phyloP scores from a whole-genome alignment of 768 basidiomycete species.

The Russula emetica region DNA sequence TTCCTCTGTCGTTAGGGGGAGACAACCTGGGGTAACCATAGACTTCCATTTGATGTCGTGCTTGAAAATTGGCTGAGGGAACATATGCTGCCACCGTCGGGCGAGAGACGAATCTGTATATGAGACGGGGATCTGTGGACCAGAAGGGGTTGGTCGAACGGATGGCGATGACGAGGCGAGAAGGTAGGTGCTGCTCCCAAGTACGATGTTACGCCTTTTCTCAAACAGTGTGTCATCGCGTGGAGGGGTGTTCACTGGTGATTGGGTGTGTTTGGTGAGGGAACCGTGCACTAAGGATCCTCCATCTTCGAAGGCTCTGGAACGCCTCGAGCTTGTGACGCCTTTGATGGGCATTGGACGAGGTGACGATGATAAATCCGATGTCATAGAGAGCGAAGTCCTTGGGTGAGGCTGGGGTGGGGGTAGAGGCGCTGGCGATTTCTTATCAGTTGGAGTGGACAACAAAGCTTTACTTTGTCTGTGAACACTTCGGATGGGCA shows the following conservation, averaged over 20 bases:
- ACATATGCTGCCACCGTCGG: slow-evolving; percentile 84
- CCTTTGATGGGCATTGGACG: slow-evolving; percentile 41
- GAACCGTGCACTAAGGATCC: slow-evolving; percentile 44
- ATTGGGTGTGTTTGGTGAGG: slow-evolving; percentile 44
- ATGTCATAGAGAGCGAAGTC: background rate
- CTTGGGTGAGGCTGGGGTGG: slow-evolving; percentile 7
- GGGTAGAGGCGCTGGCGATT: background rate
- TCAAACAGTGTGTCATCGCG: slow-evolving; percentile 55
- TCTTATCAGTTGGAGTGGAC: slow-evolving; percentile 6
- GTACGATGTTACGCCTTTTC: slow-evolving; percentile 51
- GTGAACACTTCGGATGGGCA: slow-evolving; percentile 29
- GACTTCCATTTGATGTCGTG: slow-evolving; percentile 91
- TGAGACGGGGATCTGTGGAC: slow-evolving; percentile 52
- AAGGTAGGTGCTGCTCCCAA: slow-evolving; percentile 35
- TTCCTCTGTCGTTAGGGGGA: slow-evolving; percentile 88
- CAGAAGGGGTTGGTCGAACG: slow-evolving; percentile 60
- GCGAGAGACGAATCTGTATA: slow-evolving; percentile 71
- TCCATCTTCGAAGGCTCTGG: slow-evolving; percentile 56
- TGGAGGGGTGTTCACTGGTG: slow-evolving; percentile 66
- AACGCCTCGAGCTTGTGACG: slow-evolving; percentile 34
- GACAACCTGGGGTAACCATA: slow-evolving; percentile 77
- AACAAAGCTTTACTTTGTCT: slow-evolving; percentile 27
- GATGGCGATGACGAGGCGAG: slow-evolving; percentile 46
- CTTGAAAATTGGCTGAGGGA: slow-evolving; percentile 66
- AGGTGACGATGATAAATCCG: slow-evolving; percentile 35